phyloP scores from a whole-genome alignment of 257 asterid genomes.

The Haberlea rhodopensis region DNA sequence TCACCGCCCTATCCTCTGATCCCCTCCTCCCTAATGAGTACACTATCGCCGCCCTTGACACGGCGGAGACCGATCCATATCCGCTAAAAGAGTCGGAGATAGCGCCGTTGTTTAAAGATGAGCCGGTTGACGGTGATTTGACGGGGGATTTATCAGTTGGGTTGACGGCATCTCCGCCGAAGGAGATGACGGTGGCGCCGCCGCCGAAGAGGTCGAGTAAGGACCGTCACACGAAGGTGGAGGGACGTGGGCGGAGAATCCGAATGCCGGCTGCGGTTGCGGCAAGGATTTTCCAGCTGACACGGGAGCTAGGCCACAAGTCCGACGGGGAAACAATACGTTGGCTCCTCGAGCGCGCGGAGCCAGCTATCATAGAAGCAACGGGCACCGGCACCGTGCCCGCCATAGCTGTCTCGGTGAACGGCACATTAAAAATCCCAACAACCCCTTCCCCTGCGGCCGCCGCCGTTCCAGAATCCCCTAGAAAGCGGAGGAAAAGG shows the following conservation, averaged over 20 bases:
- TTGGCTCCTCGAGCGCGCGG: conserved; percentile 81
- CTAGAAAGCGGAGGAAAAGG: conserved; percentile 45
- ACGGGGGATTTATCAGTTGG: conserved; percentile 27
- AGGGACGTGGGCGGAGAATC: conserved; percentile 81
- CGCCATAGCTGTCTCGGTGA: conserved; percentile 77
- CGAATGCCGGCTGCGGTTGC: conserved; percentile 84
- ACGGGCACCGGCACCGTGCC: conserved; percentile 81
- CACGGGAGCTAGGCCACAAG: conserved; percentile 69
- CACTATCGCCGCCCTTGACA: conserved; percentile 48
- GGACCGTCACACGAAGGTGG: conserved; percentile 88
- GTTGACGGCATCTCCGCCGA: not conserved
- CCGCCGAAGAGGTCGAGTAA: conserved; percentile 55
- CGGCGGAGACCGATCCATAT: conserved; percentile 12
- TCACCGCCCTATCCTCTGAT: conserved; percentile 37
- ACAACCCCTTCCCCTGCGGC: conserved; percentile 35
- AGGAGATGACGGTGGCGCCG: conserved; percentile 18
- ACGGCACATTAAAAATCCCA: conserved; percentile 70
- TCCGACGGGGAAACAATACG: conserved; percentile 84
- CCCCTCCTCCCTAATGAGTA: conserved; percentile 47
- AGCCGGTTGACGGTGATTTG: conserved; percentile 39
- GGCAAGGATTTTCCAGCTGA: conserved; percentile 70
- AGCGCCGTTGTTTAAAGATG: conserved; percentile 40
- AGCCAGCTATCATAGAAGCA: conserved; percentile 74
- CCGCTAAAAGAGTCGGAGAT: conserved; percentile 19
- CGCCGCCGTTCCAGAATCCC: conserved; percentile 31